phyloP scores from a whole-genome alignment of 257 asterid genomes.

The Rubia yunnanensis region DNA sequence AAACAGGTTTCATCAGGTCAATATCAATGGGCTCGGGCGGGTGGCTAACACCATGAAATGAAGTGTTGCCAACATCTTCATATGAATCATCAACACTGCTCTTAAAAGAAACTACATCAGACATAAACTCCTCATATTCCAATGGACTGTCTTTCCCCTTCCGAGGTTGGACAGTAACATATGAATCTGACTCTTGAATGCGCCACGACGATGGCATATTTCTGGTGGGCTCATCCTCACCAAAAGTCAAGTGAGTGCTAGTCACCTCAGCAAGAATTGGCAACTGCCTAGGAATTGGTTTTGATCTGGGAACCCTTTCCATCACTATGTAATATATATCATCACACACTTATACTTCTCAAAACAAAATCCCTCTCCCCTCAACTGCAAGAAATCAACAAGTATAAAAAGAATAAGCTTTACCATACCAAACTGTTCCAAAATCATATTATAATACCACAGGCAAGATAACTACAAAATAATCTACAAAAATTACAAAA shows the following conservation, averaged over 20 bases:
- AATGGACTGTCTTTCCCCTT: constrained; percentile 43
- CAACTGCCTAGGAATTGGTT: constrained; percentile 40
- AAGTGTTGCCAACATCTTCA: constrained; percentile 54
- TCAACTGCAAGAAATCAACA: constrained; percentile 6
- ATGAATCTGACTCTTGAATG: constrained; percentile 29
- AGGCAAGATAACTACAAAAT: background rate
- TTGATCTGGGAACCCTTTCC: constrained; percentile 56
- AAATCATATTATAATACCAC: background rate
- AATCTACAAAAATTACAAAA: background rate
- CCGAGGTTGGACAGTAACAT: constrained; percentile 34
- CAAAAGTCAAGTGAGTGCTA: constrained; percentile 24
- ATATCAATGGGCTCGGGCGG: constrained; percentile 70
- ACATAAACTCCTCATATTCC: constrained; percentile 40
- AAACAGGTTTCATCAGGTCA: constrained; percentile 66
- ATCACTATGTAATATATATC: constrained; percentile 57
- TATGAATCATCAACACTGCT: constrained; percentile 42
- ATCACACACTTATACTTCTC: constrained; percentile 26
- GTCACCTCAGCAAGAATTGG: constrained; percentile 25
- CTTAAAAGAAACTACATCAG: constrained; percentile 30
- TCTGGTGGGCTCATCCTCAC: constrained; percentile 28
- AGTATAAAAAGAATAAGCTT: background rate
- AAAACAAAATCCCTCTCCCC: background rate
- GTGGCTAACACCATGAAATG: constrained; percentile 79
- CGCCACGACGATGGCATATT: constrained; percentile 22
- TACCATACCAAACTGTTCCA: background rate